These are phyloP conservation scores for Mucor sp. DNA, from an alignment of 371 early-diverging fungal genomes.

Conservation along the genomic window DNA sequence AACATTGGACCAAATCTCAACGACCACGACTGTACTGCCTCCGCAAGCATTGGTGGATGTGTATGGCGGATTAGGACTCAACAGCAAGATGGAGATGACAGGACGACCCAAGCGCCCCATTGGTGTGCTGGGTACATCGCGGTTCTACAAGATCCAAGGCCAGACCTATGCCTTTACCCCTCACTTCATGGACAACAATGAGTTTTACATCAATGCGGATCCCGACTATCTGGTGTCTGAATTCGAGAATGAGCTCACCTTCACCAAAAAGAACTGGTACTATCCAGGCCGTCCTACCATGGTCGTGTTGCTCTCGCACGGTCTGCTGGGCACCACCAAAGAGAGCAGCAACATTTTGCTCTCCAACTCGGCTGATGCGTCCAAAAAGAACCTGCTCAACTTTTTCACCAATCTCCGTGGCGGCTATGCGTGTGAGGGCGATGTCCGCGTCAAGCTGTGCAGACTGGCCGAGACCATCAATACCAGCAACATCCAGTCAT, in stretches of 20 bases:
- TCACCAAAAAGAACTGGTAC: constrained; percentile 79
- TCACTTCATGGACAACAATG: constrained; percentile 88
- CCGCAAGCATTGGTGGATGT: constrained; percentile 80
- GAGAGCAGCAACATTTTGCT: not conserved
- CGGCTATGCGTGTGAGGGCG: constrained; percentile 59
- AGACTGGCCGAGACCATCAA: constrained; percentile 76
- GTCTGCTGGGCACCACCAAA: constrained; percentile 13
- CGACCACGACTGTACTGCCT: constrained; percentile 65
- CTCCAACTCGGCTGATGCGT: constrained; percentile 12
- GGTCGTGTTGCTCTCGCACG: constrained; percentile 70
- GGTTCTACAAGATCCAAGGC: constrained; percentile 80
- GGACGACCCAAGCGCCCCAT: constrained; percentile 73
- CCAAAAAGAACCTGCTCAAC: constrained; percentile 72
- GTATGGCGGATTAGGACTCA: constrained; percentile 72
- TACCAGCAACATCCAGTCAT: constrained; percentile 76
- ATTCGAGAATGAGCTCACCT: constrained; percentile 78
- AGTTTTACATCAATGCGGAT: constrained; percentile 84
- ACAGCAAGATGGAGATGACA: constrained; percentile 73
- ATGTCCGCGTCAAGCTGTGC: constrained; percentile 73
- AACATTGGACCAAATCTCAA: constrained; percentile 65
- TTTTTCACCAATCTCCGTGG: constrained; percentile 81
- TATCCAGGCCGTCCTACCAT: constrained; percentile 86
- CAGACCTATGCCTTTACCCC: constrained; percentile 86
- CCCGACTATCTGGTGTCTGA: constrained; percentile 76
- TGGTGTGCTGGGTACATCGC: constrained; percentile 79